Conservation (phyloP, 768 basidiomycete species). For the Harrya chromipes region DNA sequence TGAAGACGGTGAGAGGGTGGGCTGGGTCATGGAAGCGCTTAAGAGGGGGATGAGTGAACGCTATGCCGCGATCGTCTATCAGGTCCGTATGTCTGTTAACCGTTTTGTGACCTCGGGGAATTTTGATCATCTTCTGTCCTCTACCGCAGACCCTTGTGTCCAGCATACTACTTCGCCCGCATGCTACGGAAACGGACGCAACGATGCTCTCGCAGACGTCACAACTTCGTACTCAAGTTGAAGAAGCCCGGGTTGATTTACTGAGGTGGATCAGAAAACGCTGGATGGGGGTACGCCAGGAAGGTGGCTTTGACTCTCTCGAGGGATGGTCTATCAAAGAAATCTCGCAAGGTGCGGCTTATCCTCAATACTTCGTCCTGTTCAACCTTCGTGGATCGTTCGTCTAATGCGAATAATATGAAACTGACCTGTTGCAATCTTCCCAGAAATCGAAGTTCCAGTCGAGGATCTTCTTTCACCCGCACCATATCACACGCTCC, state of each 20-base stretch:
- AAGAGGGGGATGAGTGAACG: conserved; percentile 59
- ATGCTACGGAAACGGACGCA: conserved; percentile 52
- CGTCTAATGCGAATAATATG: not conserved
- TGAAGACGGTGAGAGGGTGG: conserved; percentile 75
- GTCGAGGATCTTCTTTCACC: conserved; percentile 68
- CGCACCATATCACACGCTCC: conserved; percentile 28
- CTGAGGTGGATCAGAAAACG: conserved; percentile 69
- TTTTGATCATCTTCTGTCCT: not conserved
- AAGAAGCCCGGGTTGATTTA: conserved; percentile 51
- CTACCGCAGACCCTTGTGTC: conserved; percentile 61
- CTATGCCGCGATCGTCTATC: conserved; percentile 71
- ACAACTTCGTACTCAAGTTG: conserved; percentile 66
- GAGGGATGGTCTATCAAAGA: conserved; percentile 89
- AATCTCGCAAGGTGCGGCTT: conserved; percentile 43
- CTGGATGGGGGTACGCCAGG: conserved; percentile 72
- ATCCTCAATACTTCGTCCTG: not conserved
- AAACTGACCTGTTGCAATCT: not conserved
- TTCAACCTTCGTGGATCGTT: not conserved
- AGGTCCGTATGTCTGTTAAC: conserved; percentile 42
- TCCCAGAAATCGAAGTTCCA: conserved; percentile 73
- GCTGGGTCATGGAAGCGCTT: conserved; percentile 67
- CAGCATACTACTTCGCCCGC: conserved; percentile 65
- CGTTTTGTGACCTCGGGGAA: not conserved
- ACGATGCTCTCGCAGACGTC: conserved; percentile 71
- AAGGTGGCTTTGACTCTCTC: conserved; percentile 78